A percentile compares a stretch with the other conserved stretches of the same genome.
Conservation (phyloP, 768 basidiomycete species). For the Floccularia luteovirens region DNA sequence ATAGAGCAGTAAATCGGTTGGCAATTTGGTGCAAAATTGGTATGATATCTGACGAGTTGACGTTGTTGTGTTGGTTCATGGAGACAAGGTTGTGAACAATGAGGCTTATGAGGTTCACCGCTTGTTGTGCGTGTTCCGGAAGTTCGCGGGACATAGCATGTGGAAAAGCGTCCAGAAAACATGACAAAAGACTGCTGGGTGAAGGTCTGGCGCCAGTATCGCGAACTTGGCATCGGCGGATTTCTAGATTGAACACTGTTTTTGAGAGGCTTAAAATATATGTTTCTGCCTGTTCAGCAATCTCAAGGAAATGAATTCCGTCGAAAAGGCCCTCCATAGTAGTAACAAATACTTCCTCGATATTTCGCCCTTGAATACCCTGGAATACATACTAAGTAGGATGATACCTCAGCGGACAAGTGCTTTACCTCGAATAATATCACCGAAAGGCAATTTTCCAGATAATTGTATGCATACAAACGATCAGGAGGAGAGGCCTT, state of each 20-base stretch:
- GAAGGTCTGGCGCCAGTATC: constrained; percentile 44
- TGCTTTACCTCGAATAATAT: constrained; percentile 69
- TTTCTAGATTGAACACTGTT: constrained; percentile 69
- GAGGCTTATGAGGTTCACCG: constrained; percentile 49
- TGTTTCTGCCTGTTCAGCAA: constrained; percentile 59
- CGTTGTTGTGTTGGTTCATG: constrained; percentile 38
- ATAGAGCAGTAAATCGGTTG: constrained; percentile 75
- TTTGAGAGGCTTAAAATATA: constrained; percentile 66
- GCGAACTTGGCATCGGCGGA: constrained; percentile 49
- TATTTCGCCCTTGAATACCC: constrained; percentile 67
- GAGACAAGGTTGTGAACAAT: constrained; percentile 63
- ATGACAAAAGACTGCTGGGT: constrained; percentile 51
- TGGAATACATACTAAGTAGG: constrained; percentile 18
- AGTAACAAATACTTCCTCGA: constrained; percentile 64
- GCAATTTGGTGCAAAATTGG: constrained; percentile 76
- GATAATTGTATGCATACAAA: constrained; percentile 51
- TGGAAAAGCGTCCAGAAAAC: constrained; percentile 77
- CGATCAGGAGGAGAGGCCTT: constrained; percentile 45
- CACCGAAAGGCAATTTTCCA: constrained; percentile 66
- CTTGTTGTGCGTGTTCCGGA: constrained; percentile 48
- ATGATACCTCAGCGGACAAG: constrained; percentile 2
- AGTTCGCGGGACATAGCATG: constrained; percentile 66
- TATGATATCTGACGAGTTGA: constrained; percentile 47
- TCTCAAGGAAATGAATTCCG: constrained; percentile 60
- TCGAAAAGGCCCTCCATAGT: constrained; percentile 76